A percentile compares a stretch with the other conserved stretches of the same genome.
Evolutionary conservation across 306 rosid species (phyloP).

Genomic region (Lathyrus sativus): DNA sequence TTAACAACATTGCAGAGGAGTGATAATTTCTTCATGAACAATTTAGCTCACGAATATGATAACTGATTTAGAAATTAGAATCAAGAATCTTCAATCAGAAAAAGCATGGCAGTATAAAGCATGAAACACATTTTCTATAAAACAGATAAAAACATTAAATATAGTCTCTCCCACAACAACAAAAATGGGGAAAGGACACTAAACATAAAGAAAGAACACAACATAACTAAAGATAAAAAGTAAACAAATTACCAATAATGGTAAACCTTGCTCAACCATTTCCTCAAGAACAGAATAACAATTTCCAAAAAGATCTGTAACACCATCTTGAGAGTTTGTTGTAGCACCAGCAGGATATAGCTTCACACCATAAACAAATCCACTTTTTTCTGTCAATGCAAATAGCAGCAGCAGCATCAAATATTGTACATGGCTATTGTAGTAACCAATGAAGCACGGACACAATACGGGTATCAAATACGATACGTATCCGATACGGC

Average conservation of each 20-base stretch:
- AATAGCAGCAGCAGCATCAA: slow-evolving; percentile 35
- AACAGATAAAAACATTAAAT: not conserved
- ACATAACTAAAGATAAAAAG: slow-evolving; percentile 15
- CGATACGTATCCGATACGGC: no score
- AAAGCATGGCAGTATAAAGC: slow-evolving; percentile 25
- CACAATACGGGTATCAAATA: no score
- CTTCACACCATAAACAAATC: slow-evolving; percentile 74
- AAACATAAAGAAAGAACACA: slow-evolving; percentile 19
- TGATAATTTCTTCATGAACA: no score
- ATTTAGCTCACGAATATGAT: not conserved
- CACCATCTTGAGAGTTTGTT: slow-evolving; percentile 93
- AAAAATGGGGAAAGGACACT: not conserved
- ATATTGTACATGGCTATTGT: no score
- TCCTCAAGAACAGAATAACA: slow-evolving; percentile 86
- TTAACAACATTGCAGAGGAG: not conserved
- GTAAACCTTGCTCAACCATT: slow-evolving; percentile 77
- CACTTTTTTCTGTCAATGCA: slow-evolving; percentile 65
- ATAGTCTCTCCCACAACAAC: not conserved
- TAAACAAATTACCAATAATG: slow-evolving; percentile 61
- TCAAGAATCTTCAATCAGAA: slow-evolving; percentile 24
- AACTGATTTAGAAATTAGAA: slow-evolving; percentile 11
- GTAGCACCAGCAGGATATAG: slow-evolving; percentile 97
- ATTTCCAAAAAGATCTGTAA: slow-evolving; percentile 77
- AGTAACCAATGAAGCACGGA: no score
- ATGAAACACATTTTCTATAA: slow-evolving; percentile 16